Evolutionary conservation across 306 rosid genomes (phyloP).

Genomic region (Quercus robur): DNA sequence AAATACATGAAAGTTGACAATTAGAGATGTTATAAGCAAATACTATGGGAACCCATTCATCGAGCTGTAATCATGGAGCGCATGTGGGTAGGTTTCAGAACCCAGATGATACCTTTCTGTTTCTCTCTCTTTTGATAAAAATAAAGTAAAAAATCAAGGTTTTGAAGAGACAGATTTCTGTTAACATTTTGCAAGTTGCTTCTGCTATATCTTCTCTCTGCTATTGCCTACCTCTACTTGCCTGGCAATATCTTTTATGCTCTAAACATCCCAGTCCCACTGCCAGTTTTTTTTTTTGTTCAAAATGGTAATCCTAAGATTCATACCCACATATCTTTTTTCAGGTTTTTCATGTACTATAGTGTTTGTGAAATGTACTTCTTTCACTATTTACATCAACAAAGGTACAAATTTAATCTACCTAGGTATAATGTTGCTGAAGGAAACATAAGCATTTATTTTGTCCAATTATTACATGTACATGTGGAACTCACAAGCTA

Average conservation of each 20-base stretch:
- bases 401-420: too few relatives aligned
- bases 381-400: slow-evolving; percentile 2
- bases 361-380: background rate
- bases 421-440: too few relatives aligned
- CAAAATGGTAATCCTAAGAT: slow-evolving; percentile 1
- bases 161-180: slow-evolving; percentile 22
- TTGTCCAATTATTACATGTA: too few relatives aligned
- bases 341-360: background rate
- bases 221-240: slow-evolving; percentile 16
- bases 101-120: slow-evolving; percentile 15
- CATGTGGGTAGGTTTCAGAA: slow-evolving; percentile 64
- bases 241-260: slow-evolving; percentile 46
- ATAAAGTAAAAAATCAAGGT: background rate
- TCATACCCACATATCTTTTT: slow-evolving; percentile 11
- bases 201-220: slow-evolving; percentile 36
- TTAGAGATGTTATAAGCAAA: slow-evolving; percentile 27
- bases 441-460: too few relatives aligned
- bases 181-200: slow-evolving; percentile 32
- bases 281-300: slow-evolving; percentile 15
- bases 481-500: too few relatives aligned
- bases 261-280: slow-evolving; percentile 18
- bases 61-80: slow-evolving; percentile 66
- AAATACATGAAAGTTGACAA: slow-evolving; percentile 44
- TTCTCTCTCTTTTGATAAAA: slow-evolving; percentile 18
- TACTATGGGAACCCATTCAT: slow-evolving; percentile 42